Base-by-base conservation (phyloP, 1,284 basidiomycete genomes). In the Malassezia nana region DNA sequence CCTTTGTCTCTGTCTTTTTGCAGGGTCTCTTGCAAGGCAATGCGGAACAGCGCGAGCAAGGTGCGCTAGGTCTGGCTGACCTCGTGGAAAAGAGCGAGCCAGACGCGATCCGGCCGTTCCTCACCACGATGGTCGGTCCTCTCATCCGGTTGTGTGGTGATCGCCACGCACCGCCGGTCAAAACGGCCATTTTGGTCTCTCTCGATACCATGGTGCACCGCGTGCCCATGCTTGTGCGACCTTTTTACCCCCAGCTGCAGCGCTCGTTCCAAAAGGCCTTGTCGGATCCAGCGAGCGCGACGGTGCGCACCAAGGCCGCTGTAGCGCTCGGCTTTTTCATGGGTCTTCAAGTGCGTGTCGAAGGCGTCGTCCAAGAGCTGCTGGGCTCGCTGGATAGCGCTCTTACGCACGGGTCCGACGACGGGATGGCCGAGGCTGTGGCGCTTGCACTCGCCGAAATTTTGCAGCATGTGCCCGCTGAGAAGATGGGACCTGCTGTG, bases 231-330 rank as follows among this genome's bases (percentile, higher is more conserved):
- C 87, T 94, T 62, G 89, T 95, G 61, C 89, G 89, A 73, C 91
- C 92, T 0, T 98, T 98, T 84, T 95, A 95, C 80, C 94, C 92
- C 2, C 92, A 98, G 73, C 78, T 98, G 31, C 92, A 96, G 73
- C 82, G 92, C 33, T 95, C 90, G 50, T 98, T 98, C 72, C 86
- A 95, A 75, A 98, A 98, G 77, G 88, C 89, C 32, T 81, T 87
- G 0, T 81, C 84, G 55, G 92, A 98, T 74, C 76, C 84, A 0
- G 81, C 84, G 1, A 87, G 86, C 62, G 77, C 81, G 2, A 83
- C 82, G 16, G 89, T 98, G 25, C 83, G 92, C 46, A 84, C 78
- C 56, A 83, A 82, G 49, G 91, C 90, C 0, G 88, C 84, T 0
- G 79, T 83, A 26, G 91, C 87, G 25, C 79, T 98, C 0, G 91